A percentile compares a stretch with the other conserved stretches of the same genome.
phyloP scores from a whole-genome alignment of 2,329 filamentous ascomycete genomes.

The Neopestalotiopsis clavispora region DNA sequence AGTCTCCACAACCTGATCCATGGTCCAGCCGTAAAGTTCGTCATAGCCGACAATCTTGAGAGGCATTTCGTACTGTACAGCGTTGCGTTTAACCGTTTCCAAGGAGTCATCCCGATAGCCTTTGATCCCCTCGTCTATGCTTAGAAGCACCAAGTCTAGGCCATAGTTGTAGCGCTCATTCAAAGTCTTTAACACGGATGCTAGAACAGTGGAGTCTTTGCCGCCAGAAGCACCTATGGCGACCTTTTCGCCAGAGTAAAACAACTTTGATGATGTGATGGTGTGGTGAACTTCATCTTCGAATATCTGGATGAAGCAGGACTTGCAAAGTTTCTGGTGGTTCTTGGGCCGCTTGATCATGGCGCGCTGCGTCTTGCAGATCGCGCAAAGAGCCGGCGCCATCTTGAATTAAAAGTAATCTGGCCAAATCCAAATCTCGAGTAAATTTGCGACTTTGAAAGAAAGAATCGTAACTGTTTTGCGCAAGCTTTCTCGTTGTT shows the following conservation, averaged over 20 bases:
- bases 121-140: slow-evolving; percentile 96
- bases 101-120: slow-evolving; percentile 95
- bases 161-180: slow-evolving; percentile 90
- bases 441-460: not conserved
- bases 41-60: slow-evolving; percentile 92
- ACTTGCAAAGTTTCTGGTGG: slow-evolving; percentile 87
- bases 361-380: slow-evolving; percentile 78
- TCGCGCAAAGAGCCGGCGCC: slow-evolving; percentile 77
- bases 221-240: slow-evolving; percentile 96
- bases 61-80: slow-evolving; percentile 87
- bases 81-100: slow-evolving; percentile 95
- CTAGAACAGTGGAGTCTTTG: slow-evolving; percentile 96
- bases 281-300: slow-evolving; percentile 95
- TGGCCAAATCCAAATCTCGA: not conserved
- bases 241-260: slow-evolving; percentile 80
- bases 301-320: slow-evolving; percentile 86
- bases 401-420: slow-evolving; percentile 50
- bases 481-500: not conserved
- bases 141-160: slow-evolving; percentile 83
- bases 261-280: slow-evolving; percentile 81
- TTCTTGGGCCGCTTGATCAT: slow-evolving; percentile 95
- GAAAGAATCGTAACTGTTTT: not conserved
- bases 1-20: slow-evolving; percentile 97
- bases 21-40: slow-evolving; percentile 97
- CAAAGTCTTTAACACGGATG: slow-evolving; percentile 90